These are phyloP conservation scores for Fusarium brevicatenulatum DNA, from an alignment of 2,329 filamentous ascomycete species.

Conservation along the genomic window DNA sequence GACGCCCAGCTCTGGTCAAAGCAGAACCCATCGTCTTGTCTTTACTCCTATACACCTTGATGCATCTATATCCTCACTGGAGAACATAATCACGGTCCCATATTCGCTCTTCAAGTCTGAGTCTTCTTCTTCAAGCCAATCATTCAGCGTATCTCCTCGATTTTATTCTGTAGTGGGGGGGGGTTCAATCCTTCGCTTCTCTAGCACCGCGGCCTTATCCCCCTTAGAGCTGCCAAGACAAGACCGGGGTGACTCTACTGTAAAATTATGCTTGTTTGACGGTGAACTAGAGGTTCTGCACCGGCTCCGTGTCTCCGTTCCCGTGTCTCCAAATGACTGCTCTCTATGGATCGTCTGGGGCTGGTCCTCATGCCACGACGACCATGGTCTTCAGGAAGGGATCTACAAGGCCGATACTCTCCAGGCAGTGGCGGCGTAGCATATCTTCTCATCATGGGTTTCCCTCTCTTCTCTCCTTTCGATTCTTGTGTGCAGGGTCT, in stretches of 20 bases:
- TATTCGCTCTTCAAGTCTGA: not conserved
- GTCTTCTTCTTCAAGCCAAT: not conserved
- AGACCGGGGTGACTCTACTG: not conserved
- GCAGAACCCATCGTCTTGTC: not conserved
- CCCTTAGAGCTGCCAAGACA: slow-evolving; percentile 27
- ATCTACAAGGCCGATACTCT: not conserved
- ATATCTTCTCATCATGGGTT: not conserved
- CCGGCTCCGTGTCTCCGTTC: not conserved
- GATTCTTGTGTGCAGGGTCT: not conserved
- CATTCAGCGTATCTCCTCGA: not conserved
- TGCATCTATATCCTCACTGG: not conserved
- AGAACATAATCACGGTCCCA: not conserved
- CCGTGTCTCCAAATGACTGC: not conserved
- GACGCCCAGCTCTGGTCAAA: not conserved
- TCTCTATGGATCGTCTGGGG: slow-evolving; percentile 12
- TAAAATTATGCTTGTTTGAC: slow-evolving; percentile 36
- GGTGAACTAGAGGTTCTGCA: slow-evolving; percentile 14
- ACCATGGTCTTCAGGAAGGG: not conserved
- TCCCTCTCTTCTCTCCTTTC: not conserved
- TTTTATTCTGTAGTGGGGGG: not conserved
- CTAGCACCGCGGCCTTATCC: slow-evolving; percentile 11
- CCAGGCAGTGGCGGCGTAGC: not conserved
- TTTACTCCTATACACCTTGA: not conserved
- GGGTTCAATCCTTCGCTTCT: slow-evolving; percentile 20
- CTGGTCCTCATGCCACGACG: slow-evolving; percentile 18